These are phyloP conservation scores for Fraxinus xanthoxyloides DNA, from an alignment of 305 asterid genomes.

Conservation along the genomic window DNA sequence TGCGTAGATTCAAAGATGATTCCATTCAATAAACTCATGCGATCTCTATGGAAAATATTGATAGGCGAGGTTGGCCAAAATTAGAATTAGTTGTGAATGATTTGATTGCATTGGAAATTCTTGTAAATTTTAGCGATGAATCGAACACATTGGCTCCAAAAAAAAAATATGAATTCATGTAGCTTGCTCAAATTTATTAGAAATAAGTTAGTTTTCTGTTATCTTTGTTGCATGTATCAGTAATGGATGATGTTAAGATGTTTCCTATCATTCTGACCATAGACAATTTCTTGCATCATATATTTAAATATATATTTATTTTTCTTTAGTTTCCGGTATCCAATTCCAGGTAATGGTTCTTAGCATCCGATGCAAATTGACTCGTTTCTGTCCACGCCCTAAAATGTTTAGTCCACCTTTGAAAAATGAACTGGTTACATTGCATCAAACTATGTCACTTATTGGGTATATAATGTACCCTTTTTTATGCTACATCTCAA, in stretches of 20 bases:
- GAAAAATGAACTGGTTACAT: neutral
- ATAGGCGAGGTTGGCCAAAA: neutral
- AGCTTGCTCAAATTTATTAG: neutral
- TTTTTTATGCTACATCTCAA: neutral
- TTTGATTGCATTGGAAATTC: conserved; percentile 2
- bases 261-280: neutral
- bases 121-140: neutral
- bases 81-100: neutral
- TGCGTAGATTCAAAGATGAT: neutral
- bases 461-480: neutral
- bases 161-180: neutral
- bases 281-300: neutral
- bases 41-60: neutral
- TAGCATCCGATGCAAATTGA: neutral
- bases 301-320: neutral
- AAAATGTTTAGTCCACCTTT: neutral
- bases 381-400: neutral
- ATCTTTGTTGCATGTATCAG: neutral
- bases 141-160: neutral
- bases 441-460: neutral
- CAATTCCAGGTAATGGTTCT: neutral
- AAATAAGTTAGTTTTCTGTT: neutral
- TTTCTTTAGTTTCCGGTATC: neutral
- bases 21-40: neutral
- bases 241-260: neutral